Conservation (phyloP, 2,329 filamentous ascomycete species). For the Boeremia exigua region DNA sequence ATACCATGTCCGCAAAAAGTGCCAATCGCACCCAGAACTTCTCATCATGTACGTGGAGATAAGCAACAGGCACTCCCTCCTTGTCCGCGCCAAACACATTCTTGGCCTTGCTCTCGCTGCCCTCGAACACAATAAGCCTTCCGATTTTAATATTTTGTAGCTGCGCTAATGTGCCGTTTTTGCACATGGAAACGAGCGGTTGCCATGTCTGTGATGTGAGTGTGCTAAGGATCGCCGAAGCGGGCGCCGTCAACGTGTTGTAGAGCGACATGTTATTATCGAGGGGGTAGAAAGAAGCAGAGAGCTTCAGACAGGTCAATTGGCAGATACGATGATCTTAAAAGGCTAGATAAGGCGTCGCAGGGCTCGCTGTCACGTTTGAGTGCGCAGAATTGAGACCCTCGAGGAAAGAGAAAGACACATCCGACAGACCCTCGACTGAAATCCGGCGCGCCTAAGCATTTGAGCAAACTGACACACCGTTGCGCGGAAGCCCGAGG, state of each 20-base stretch:
- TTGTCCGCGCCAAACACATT: constrained; percentile 52
- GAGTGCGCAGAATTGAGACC: constrained; percentile 7
- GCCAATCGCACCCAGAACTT: constrained; percentile 73
- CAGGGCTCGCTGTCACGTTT: constrained; percentile 13
- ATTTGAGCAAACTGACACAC: constrained; percentile 3
- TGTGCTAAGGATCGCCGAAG: constrained; percentile 33
- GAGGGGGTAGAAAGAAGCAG: neutral
- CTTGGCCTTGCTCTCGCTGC: constrained; percentile 50
- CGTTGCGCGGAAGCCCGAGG: constrained; percentile 6
- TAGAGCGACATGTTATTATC: constrained; percentile 43
- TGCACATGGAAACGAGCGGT: constrained; percentile 55
- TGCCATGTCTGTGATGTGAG: constrained; percentile 56
- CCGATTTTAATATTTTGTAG: constrained; percentile 55
- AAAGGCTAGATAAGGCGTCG: neutral
- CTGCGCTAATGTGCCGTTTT: constrained; percentile 53
- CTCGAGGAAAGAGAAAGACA: neutral
- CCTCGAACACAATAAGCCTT: constrained; percentile 54
- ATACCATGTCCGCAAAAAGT: constrained; percentile 73
- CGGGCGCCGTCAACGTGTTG: constrained; percentile 11
- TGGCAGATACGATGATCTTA: neutral
- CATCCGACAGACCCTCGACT: neutral
- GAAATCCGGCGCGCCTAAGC: constrained; percentile 5
- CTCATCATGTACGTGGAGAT: constrained; percentile 68
- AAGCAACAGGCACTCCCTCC: constrained; percentile 54
- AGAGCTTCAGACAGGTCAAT: neutral